These are phyloP conservation scores for Dipteronia sinensis DNA, from an alignment of 345 rosid species.

Conservation along the genomic window DNA sequence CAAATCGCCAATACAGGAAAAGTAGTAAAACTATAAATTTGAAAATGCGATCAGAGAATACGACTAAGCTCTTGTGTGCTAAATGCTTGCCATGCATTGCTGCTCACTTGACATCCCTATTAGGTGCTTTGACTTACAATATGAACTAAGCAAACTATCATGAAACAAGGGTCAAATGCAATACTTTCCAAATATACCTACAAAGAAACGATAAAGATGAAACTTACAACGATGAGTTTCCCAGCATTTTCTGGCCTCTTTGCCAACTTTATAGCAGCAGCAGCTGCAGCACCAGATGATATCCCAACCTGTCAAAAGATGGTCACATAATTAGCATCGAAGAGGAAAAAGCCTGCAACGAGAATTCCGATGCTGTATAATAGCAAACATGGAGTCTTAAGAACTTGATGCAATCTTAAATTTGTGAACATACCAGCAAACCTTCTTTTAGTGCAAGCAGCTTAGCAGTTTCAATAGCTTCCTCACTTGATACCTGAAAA, in stretches of 20 bases:
- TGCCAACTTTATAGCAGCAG: constrained; percentile 51
- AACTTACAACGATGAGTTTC: constrained; percentile 57
- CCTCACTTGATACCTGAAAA: constrained; percentile 52
- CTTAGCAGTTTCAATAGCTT: constrained; percentile 50
- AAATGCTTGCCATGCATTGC: no score
- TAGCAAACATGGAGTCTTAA: not conserved
- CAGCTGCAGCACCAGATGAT: constrained; percentile 63
- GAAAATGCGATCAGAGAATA: no score
- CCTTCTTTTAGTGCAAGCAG: constrained; percentile 58
- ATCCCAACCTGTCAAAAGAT: constrained; percentile 46
- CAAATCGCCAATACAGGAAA: no score
- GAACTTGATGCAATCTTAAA: not conserved
- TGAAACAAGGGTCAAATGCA: not conserved
- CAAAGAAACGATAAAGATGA: not conserved
- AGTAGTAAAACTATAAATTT: no score
- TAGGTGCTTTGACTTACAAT: not conserved
- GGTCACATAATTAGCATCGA: not conserved
- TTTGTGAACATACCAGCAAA: constrained; percentile 35
- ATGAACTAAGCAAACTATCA: not conserved
- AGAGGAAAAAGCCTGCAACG: not conserved
- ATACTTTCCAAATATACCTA: not conserved
- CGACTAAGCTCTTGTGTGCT: no score
- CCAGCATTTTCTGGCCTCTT: constrained; percentile 56
- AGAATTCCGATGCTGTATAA: not conserved
- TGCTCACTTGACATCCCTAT: not conserved